Conservation (phyloP, 2,329 filamentous ascomycete species). For the Cylindrodendrum hubeiense region DNA sequence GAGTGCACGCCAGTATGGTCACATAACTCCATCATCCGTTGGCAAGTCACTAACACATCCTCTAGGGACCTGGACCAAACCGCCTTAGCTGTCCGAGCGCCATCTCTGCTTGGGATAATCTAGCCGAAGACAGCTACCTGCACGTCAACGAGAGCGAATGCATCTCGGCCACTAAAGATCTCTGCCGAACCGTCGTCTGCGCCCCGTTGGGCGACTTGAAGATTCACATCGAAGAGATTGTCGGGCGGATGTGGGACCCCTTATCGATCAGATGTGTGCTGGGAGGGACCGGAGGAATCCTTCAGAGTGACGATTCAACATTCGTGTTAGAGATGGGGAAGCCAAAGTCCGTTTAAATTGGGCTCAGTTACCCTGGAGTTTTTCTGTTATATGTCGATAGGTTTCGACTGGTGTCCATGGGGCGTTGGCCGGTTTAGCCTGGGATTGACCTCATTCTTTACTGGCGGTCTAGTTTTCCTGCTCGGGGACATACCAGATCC, state of each 20-base stretch:
- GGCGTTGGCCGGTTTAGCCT: not conserved
- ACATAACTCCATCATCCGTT: not conserved
- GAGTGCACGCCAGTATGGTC: conserved; percentile 30
- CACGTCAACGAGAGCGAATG: conserved; percentile 27
- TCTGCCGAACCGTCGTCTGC: conserved; percentile 35
- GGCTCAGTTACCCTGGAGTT: not conserved
- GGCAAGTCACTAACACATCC: not conserved
- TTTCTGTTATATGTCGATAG: not conserved
- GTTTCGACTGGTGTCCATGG: not conserved
- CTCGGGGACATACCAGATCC: not conserved
- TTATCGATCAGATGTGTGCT: conserved; percentile 37
- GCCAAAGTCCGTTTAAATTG: not conserved
- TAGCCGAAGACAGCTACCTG: conserved; percentile 8
- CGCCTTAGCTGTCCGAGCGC: conserved; percentile 34
- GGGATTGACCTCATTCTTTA: no score
- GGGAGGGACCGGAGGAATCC: conserved; percentile 37
- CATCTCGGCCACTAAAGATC: conserved; percentile 10
- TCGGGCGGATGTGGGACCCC: conserved; percentile 41
- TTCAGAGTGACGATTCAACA: conserved; percentile 28
- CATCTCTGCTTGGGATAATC: conserved; percentile 30
- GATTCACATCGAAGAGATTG: conserved; percentile 20
- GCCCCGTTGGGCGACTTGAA: conserved; percentile 21
- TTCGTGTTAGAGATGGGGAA: conserved; percentile 35
- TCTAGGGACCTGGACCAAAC: conserved; percentile 32
- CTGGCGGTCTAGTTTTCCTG: not conserved